Evolutionary conservation across 2,329 filamentous ascomycete genomes (phyloP).

Genomic region (Leptoxyphium fumago): DNA sequence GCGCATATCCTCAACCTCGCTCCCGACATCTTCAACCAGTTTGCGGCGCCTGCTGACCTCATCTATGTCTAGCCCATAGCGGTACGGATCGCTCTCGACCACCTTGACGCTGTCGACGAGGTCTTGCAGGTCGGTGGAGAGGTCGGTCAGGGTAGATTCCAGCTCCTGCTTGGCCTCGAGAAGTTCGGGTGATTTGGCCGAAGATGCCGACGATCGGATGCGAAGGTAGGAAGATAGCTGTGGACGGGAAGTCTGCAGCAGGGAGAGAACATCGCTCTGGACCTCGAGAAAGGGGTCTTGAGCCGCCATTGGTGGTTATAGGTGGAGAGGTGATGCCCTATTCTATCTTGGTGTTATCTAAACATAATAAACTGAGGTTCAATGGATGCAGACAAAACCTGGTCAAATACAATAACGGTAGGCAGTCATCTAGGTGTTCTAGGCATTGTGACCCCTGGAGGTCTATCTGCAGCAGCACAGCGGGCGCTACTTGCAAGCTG

Average conservation of each 20-base stretch:
- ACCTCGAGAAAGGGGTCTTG: conserved; percentile 38
- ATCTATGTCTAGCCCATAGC: conserved; percentile 69
- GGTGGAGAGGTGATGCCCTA: no score
- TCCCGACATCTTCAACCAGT: conserved; percentile 77
- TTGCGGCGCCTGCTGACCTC: conserved; percentile 69
- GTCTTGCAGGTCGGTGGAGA: conserved; percentile 75
- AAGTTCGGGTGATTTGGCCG: conserved; percentile 55
- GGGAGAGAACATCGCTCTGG: conserved; percentile 62
- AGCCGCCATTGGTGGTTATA: conserved; percentile 7
- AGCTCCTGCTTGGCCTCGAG: conserved; percentile 58
- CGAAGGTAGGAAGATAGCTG: conserved; percentile 91
- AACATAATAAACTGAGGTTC: no score
- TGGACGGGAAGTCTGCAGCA: conserved; percentile 66
- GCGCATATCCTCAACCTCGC: conserved; percentile 80
- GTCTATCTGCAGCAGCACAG: no score
- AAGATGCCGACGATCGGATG: conserved; percentile 72
- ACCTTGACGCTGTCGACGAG: conserved; percentile 75
- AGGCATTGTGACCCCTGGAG: no score
- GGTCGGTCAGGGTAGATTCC: conserved; percentile 55
- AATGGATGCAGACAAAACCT: no score
- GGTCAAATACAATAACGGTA: no score
- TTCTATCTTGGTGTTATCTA: no score
- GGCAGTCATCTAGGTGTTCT: no score
- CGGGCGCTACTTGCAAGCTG: no score
- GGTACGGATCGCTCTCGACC: conserved; percentile 73